Evolutionary conservation across 306 rosid species (phyloP).

Genomic region (Quercus aquifolioides): DNA sequence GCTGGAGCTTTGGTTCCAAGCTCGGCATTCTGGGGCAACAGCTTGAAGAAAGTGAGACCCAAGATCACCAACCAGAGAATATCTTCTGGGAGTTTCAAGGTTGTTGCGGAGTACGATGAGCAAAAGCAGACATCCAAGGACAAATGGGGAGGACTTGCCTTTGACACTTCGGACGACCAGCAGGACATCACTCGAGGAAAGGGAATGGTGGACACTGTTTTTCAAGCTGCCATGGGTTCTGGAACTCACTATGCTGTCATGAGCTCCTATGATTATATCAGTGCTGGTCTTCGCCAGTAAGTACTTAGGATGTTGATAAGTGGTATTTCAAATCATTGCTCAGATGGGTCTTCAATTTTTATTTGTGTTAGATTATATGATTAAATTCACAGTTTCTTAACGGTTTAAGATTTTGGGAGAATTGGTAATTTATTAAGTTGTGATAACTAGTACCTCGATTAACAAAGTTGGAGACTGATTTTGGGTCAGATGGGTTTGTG

Average conservation of each 20-base stretch:
- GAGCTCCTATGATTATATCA: slow-evolving; percentile 75
- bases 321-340: neutral
- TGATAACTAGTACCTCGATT: too few species aligned
- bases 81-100: slow-evolving; percentile 39
- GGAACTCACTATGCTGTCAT: slow-evolving; percentile 82
- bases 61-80: slow-evolving; percentile 20
- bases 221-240: slow-evolving; percentile 64
- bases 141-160: slow-evolving; percentile 76
- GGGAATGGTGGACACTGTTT: slow-evolving; percentile 75
- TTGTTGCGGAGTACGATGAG: slow-evolving; percentile 43
- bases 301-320: slow-evolving; percentile 11
- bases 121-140: slow-evolving; percentile 64
- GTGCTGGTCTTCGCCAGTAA: slow-evolving; percentile 75
- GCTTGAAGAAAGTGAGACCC: slow-evolving; percentile 38
- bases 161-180: slow-evolving; percentile 83
- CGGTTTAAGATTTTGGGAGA: too few species aligned
- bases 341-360: neutral
- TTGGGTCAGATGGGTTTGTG: neutral
- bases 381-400: too few species aligned
- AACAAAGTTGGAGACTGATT: too few species aligned
- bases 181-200: slow-evolving; percentile 88
- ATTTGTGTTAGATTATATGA: too few species aligned
- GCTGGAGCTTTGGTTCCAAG: slow-evolving; percentile 20
- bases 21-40: slow-evolving; percentile 50
- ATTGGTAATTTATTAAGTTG: too few species aligned